Base-by-base conservation (phyloP, 495 filamentous ascomycete species). In the Xylaria flabelliformis region DNA sequence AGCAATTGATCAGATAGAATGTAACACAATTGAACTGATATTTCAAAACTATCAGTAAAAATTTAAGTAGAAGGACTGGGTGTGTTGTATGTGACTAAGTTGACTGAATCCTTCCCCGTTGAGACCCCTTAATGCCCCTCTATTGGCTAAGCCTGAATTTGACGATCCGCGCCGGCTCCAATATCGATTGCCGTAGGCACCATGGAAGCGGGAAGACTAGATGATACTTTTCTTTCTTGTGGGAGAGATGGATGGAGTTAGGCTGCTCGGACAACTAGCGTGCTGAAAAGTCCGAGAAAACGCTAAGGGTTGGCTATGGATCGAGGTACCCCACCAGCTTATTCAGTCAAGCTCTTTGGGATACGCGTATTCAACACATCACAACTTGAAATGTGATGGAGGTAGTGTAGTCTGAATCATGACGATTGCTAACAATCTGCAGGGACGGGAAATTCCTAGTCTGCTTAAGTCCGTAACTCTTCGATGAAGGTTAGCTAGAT, bases 301-400 rank as follows among this genome's bases (percentile, higher is more conserved):
- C 15, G 34, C 36, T 34, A 36, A 39, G 58, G 19, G 21, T 51
- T 39, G 39, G 19, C 36, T 17, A 42, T 42, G 39, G 39, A 42
- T 42, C 10, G 10, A 42, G 34, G 10, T 34, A 62, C 59, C 34
- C 59, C 59, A 62, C 59, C 9, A 21, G 32, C 59, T 24, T 44
- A 64, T 42, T 64, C 5, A 29, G 39, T 29, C 61, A 24, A 64
- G 61, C 36, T 26, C 44, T 29, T 44, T n/a, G 61, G 7, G 21
- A 64, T 64, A 64, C 61, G 61, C 61, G 61, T 64, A 64, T 64
- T 64, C 36, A 24, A 24, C 36, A 21, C 34, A 2, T 34, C 15
- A 59, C 55, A 13, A 10, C 29, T 39, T 61, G 19, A 34, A 8
- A n/a, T 13, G 58, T 39, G 53, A 21, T 61, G 5, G 17, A 39